phyloP scores from a whole-genome alignment of 768 basidiomycete genomes.

The Favolaschia claudopus region DNA sequence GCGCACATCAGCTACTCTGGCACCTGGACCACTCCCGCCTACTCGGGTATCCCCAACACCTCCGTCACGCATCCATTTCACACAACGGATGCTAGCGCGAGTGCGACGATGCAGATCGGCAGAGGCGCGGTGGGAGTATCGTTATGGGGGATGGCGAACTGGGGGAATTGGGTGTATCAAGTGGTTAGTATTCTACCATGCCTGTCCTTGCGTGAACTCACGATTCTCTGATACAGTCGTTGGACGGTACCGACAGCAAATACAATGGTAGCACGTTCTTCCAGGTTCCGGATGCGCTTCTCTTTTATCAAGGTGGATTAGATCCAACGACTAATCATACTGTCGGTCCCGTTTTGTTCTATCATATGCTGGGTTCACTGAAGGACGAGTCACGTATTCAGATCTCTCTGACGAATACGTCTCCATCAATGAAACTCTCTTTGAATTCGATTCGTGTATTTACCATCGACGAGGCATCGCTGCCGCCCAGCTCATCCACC shows the following conservation, averaged over 20 bases:
- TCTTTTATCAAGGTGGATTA: slow-evolving; percentile 18
- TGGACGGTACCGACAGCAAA: background rate
- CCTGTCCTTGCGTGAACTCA: background rate
- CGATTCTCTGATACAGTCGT: background rate
- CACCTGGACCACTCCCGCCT: background rate
- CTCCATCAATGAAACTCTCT: slow-evolving; percentile 1
- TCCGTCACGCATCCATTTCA: slow-evolving; percentile 13
- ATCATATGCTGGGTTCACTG: too few species aligned
- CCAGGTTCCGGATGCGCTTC: slow-evolving; percentile 19
- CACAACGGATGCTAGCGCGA: background rate
- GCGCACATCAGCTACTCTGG: slow-evolving; percentile 9
- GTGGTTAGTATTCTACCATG: background rate
- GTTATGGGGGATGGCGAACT: slow-evolving; percentile 8
- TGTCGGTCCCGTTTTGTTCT: too few species aligned
- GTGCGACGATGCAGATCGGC: slow-evolving; percentile 1
- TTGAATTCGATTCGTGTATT: slow-evolving; percentile 14
- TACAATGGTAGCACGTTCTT: slow-evolving; percentile 20
- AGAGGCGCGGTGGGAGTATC: slow-evolving; percentile 7
- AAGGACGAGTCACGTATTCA: too few species aligned
- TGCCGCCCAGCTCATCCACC: background rate
- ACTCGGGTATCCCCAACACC: slow-evolving; percentile 13
- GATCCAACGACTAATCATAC: slow-evolving; percentile 17
- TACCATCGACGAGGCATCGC: background rate
- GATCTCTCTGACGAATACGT: background rate
- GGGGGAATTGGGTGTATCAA: slow-evolving; percentile 17